Base-by-base conservation (phyloP, 2,329 filamentous ascomycete genomes). In the Colletotrichum endophyticum region DNA sequence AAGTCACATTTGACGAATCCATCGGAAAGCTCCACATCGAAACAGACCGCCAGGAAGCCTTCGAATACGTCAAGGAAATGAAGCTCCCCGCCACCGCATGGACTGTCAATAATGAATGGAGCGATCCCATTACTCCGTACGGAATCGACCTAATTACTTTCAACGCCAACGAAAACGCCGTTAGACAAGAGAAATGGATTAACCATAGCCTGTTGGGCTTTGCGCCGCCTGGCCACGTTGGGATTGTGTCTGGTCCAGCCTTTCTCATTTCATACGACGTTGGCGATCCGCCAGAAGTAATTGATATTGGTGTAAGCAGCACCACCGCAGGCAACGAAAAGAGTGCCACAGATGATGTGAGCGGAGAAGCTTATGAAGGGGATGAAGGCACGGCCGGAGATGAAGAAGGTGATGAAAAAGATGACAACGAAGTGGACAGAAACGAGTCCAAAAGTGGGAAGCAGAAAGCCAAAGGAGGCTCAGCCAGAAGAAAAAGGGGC, bases 231-330 rank as follows among this genome's bases (percentile, higher is more conserved):
- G 59, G n/a, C 30, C 13, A 15, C n/a, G 16, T 61, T 7, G 27
- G 16, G 25, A 0, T 25, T 1, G 8, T 61, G 7, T 61, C 4
- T 61, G 59, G 59, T 3, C 59, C 59, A 30, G 59, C 12, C 0
- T 53, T 53, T 53, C 11, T 53, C 44, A 53, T 53, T 53, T 4
- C 44, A 0, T 53, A 53, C 44, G 12, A 53, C 44, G 44, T 53
- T 53, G 44, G 12, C 44, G 4, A 5, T 13, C n/a, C 44, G 12
- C 3, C n/a, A 13, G 12, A 0, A 13, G 11, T 8, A 22, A 53
- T 0, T 6, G 4, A 22, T 0, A 25, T 25, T 0, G 11, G 44
- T 13, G n/a, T 5, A 0, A 25, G 11, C n/a, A 53, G 44, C 6
- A 8, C 0, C 44, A 13, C 11, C 7, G n/a, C 44, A 53, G n/a